Conservation (phyloP, 305 asterid species). For the Fraxinus xanthoxyloides region DNA sequence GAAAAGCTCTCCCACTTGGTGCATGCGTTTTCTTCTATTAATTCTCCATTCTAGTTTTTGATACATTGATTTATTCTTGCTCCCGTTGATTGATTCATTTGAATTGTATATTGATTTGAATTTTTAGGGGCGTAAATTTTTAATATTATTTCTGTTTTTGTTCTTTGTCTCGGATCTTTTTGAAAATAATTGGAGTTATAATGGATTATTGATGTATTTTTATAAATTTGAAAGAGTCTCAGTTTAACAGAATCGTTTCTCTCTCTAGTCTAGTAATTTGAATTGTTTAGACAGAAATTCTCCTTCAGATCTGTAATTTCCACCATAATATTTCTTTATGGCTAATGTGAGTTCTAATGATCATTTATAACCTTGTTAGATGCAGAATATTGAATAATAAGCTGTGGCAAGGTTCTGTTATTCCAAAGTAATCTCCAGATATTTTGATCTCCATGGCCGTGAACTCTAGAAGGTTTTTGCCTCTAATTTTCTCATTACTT, state of each 20-base stretch:
- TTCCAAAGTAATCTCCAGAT: neutral
- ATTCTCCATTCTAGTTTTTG: neutral
- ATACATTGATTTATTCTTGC: neutral
- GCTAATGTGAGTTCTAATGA: neutral
- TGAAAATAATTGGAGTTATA: neutral
- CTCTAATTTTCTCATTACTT: neutral
- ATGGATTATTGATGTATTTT: neutral
- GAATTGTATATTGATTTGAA: neutral
- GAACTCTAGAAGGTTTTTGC: slow-evolving; percentile 50
- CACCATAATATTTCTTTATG: neutral
- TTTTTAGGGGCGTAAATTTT: neutral
- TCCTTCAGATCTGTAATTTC: neutral
- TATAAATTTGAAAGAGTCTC: neutral
- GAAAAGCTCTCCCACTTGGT: neutral
- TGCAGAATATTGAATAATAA: neutral
- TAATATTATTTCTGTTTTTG: neutral
- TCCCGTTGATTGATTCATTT: neutral
- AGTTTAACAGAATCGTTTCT: neutral
- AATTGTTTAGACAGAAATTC: neutral
- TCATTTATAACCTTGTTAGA: neutral
- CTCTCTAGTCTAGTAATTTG: neutral
- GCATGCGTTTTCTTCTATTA: neutral
- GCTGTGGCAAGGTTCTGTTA: neutral
- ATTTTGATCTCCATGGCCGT: slow-evolving; percentile 24
- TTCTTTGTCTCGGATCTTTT: neutral